Conservation (phyloP, 805 yeast genomes). For the Kuraishia capsulata region DNA sequence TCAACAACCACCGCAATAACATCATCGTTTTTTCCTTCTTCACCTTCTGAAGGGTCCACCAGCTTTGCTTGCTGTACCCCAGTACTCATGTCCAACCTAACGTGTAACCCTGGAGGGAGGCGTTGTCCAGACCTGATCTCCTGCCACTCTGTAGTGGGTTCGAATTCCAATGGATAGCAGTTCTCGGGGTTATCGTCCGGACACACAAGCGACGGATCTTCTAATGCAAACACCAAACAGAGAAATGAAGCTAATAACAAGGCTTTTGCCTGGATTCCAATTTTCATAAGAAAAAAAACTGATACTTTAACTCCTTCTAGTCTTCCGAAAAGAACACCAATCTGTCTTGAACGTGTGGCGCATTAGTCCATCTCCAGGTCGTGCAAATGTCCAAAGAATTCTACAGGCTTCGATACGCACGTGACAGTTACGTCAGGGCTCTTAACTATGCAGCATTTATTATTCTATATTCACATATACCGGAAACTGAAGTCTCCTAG, state of each 20-base stretch:
- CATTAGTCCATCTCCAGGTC: no score
- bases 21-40: conserved; percentile 8
- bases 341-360: not conserved
- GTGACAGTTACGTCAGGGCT: no score
- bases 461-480: not conserved
- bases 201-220: conserved; percentile 21
- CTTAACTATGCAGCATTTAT: no score
- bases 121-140: conserved; percentile 59
- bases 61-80: conserved; percentile 63
- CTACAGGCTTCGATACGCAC: not conserved
- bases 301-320: no score
- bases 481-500: not conserved
- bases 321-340: no score
- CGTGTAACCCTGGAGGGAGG: conserved; percentile 74
- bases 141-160: conserved; percentile 64
- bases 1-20: conserved; percentile 6
- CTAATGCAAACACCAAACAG: no score
- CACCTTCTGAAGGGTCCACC: conserved; percentile 23
- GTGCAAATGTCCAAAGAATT: no score
- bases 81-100: conserved; percentile 67
- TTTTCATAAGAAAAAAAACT: no score
- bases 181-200: conserved; percentile 31
- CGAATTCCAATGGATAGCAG: conserved; percentile 59
- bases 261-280: no score
- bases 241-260: no score